Conservation (phyloP, 345 rosid genomes). For the Erucastrum elatum region DNA sequence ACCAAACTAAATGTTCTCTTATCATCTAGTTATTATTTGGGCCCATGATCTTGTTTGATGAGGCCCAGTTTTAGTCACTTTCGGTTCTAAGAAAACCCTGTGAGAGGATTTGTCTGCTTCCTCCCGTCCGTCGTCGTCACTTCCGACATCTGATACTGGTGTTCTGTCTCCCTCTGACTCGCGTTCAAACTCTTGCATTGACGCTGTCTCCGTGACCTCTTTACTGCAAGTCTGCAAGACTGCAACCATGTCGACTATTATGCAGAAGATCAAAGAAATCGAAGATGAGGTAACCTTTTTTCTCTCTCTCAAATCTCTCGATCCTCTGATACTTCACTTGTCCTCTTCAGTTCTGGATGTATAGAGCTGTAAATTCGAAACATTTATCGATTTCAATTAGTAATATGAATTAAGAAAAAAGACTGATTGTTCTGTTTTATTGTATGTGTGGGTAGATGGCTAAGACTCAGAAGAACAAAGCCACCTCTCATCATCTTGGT, state of each 20-base stretch:
- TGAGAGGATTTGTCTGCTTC: neutral
- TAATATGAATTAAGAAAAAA: no score
- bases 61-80: slow-evolving; percentile 24
- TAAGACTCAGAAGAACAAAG: slow-evolving; percentile 96
- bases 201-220: neutral
- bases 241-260: slow-evolving; percentile 69
- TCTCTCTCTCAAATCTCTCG: no score
- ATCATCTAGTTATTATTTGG: neutral
- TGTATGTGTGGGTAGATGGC: slow-evolving; percentile 68
- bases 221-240: neutral
- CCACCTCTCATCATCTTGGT: slow-evolving; percentile 91
- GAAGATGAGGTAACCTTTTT: slow-evolving; percentile 67
- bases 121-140: slow-evolving; percentile 27
- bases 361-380: neutral
- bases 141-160: slow-evolving; percentile 6
- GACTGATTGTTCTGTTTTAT: no score
- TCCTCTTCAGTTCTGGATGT: neutral
- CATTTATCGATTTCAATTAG: no score
- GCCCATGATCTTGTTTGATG: slow-evolving; percentile 15
- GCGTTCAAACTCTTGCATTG: neutral
- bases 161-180: neutral
- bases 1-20: neutral
- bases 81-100: slow-evolving; percentile 34
- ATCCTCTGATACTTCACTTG: neutral
- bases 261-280: slow-evolving; percentile 89